Base-by-base conservation (phyloP, 805 yeast genomes). In the Saturnispora galanensis region DNA sequence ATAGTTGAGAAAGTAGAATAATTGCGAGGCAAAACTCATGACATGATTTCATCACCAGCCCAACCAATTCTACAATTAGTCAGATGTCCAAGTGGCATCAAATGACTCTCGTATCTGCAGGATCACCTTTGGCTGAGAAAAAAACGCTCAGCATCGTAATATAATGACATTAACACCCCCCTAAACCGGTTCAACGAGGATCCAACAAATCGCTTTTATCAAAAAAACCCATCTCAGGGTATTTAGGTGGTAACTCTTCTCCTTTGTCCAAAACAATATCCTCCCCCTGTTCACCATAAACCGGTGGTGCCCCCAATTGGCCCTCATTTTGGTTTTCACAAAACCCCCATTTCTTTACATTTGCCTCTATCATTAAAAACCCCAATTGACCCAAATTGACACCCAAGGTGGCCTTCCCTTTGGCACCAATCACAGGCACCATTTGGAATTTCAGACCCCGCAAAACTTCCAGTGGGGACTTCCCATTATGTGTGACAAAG, bases 291-390 rank as follows among this genome's bases (percentile, higher is more conserved):
- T 52, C 56, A 5, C 58, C 52, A 41, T 65, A 65, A 15, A 58
- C 41, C 0, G 69, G 69, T 9, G 69, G 69, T 3, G 69, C 69
- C 11, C 69, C 69, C 29, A 65, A 56, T 7, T 52, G 45, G 2
- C 68, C 69, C 45, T 65, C 69, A 47, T 65, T 65, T 42, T 68
- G 69, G 29, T 69, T 68, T 18, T 77, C 72, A 47, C 77, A 71
- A 50, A 76, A 76, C 5, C 80, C 81, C 43, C 74, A 68, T 55
- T 74, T 74, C 46, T 76, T 63, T 12, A 76, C 80, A 58, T 88
- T 87, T 2, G 88, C 96, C 57, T 88, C 96, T 41, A 89, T 85
- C 56, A 75, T 87, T 1, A 89, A 96, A 65, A 78, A 88, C 2
- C 96, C 97, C 45, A 78, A 67, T 55, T 85, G 93, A 8, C 98